Evolutionary conservation across 768 basidiomycete species (phyloP).

Genomic region (Paxillus rubicundulus): DNA sequence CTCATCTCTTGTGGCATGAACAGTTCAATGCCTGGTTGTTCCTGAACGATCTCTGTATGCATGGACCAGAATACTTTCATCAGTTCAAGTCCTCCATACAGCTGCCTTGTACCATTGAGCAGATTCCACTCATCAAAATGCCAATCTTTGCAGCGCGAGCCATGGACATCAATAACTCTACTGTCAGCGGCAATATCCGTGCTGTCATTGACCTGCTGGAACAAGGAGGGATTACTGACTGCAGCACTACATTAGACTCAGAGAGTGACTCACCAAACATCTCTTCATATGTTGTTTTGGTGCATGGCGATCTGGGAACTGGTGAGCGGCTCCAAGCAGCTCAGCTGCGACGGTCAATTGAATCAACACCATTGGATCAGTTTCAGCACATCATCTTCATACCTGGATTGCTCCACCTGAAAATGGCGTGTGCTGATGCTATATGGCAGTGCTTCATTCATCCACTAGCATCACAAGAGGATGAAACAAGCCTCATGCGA

Average conservation of each 20-base stretch:
- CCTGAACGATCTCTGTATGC: slow-evolving; percentile 7
- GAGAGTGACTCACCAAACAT: slow-evolving; percentile 6
- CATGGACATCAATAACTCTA: slow-evolving; percentile 25
- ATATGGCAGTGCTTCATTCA: slow-evolving; percentile 15
- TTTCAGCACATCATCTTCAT: slow-evolving; percentile 34
- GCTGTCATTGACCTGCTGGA: slow-evolving; percentile 12
- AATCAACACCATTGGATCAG: slow-evolving; percentile 29
- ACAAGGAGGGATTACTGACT: slow-evolving; percentile 1
- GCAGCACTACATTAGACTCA: neutral
- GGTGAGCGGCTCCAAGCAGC: slow-evolving; percentile 16
- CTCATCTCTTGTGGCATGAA: slow-evolving; percentile 19
- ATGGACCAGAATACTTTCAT: slow-evolving; percentile 21
- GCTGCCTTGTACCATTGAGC: slow-evolving; percentile 24
- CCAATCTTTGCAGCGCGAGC: slow-evolving; percentile 15
- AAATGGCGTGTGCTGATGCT: slow-evolving; percentile 27
- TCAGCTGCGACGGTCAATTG: slow-evolving; percentile 18
- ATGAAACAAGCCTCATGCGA: slow-evolving; percentile 16
- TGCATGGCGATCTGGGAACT: slow-evolving; percentile 25
- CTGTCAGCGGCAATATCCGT: slow-evolving; percentile 17
- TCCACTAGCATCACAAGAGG: neutral
- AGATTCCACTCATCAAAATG: slow-evolving; percentile 23
- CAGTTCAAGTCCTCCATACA: slow-evolving; percentile 15
- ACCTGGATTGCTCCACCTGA: slow-evolving; percentile 32
- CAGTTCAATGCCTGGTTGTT: slow-evolving; percentile 24
- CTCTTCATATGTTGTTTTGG: slow-evolving; percentile 4